Base-by-base conservation (phyloP, 2,329 filamentous ascomycete species). In the Gaeumannomyces tritici region DNA sequence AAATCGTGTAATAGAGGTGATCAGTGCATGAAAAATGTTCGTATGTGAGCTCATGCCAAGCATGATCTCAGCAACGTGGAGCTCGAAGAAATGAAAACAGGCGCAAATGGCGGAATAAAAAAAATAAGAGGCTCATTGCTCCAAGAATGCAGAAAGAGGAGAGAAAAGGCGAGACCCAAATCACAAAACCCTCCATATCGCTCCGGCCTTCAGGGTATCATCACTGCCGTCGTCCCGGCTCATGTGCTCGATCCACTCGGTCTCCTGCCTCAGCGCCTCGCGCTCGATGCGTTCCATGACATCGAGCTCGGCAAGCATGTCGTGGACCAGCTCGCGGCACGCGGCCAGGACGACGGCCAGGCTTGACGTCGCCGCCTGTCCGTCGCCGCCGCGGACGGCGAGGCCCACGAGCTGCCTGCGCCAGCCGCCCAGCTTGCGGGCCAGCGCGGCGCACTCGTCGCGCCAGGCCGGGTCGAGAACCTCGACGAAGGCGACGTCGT, bases 251-350 rank as follows among this genome's bases (percentile, higher is more conserved):
- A 89, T 82, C 83, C 86, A 88, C 55, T 75, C 76, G 62, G 79
- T 78, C 72, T 89, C 87, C 57, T 79, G 76, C 58, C 72, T 74
- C 61, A 84, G 72, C 5, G 83, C 81, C 67, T 85, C 83, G 58
- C 73, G 74, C 73, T 88, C 84, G 62, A 89, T 82, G 67, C 80
- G 77, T 62, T 78, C 78, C 86, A 89, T 89, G 64, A 80, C 64
- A n/a, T 72, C 72, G 65, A 89, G 73, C 74, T 89, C 87, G n/a
- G 75, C 76, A 57, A 86, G 71, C 85, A 89, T 89, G 47, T 80
- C 83, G 59, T 74, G 69, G 15, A 88, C 77, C 57, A 89, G 71
- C 21, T 68, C 69, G 27, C 76, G 71, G 62, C 79, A 83, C 2
- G 76, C 78, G 8, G 70, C 72, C 54, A 88, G 70, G 66, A 85